Conservation (phyloP, 2,329 filamentous ascomycete species). For the Neofusicoccum sp. region DNA sequence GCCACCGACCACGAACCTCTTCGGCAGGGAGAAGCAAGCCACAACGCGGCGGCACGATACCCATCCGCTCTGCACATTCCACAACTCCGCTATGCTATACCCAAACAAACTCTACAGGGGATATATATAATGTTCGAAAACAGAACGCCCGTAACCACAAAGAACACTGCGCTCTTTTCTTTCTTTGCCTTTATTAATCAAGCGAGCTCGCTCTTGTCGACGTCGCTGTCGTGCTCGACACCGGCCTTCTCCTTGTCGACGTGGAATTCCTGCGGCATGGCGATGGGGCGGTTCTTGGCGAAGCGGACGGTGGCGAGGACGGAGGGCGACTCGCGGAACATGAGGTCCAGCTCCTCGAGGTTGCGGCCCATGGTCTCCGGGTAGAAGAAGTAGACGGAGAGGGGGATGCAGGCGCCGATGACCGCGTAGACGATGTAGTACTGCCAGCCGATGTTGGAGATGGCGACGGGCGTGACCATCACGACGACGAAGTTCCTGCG, state of each 20-base stretch:
- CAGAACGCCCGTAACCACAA: background rate
- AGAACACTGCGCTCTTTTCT: background rate
- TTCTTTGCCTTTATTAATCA: no score
- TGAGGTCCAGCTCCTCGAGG: conserved; percentile 45
- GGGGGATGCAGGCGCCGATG: conserved; percentile 46
- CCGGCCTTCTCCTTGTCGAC: conserved; percentile 6
- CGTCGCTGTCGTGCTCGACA: conserved; percentile 6
- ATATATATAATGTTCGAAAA: background rate
- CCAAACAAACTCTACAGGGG: background rate
- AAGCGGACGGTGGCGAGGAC: conserved; percentile 27
- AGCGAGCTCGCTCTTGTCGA: background rate
- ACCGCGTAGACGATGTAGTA: conserved; percentile 54
- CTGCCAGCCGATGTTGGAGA: conserved; percentile 51
- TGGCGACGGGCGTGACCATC: conserved; percentile 48
- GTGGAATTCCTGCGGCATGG: conserved; percentile 11
- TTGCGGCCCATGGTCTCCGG: conserved; percentile 52
- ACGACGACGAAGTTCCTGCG: conserved; percentile 43
- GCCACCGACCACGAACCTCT: conserved; percentile 1
- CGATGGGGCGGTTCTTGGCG: conserved; percentile 8
- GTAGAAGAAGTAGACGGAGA: conserved; percentile 47
- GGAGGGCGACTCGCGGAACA: conserved; percentile 39
- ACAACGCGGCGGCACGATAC: no score
- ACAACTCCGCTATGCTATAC: no score
- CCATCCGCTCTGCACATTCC: no score
- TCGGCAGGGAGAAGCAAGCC: background rate